Evolutionary conservation across 2,329 filamentous ascomycete genomes (phyloP), one percentile per base, ranked within the genome.

Genomic region (Fusarium illudens): DNA sequence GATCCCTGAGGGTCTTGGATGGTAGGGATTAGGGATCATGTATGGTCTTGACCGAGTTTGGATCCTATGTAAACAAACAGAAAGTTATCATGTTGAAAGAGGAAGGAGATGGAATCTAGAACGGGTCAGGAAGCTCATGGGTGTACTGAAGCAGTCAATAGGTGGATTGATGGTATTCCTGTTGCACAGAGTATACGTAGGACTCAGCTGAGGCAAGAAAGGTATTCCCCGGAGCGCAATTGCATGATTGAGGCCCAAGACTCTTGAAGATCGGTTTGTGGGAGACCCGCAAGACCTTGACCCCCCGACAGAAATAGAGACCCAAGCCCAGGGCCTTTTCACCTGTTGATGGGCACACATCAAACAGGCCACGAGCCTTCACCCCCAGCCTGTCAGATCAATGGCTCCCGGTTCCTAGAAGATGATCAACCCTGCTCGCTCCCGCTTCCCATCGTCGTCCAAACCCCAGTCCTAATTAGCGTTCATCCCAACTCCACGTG

Each of bases 401-500:
- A 49, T 30, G 27, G 27, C 33, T 33, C 33, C 27, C 13, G 15
- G 25, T 29, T 30, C 20, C 30, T 17, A 20, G 9, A 39, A 30
- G 57, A 39, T 13, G 27, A 46, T 46, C 12, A 64, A 57, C 42
- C 54, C 22, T 58, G 60, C 13, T 37, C 27, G 4, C 67, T 66
- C 36, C 48, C 30, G 55, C 15, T 42, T 48, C 25, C 34, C 51
- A 37, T 58, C 50, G 33, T 50, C 37, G 32, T 36, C 36, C 44
- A 10, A 20, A 5, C 37, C 37, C 37, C 49, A 33, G 22, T 20
- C 36, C 56, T 20, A 61, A 60, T 29, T 27, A 27, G 25, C 15
- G 30, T 64, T 67, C 63, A 58, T 70, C 63, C 58, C 39, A 67
- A 51, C 37, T 33, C 32, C 32, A 25, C n/a, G 33, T 34, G 30